Evolutionary conservation across 306 rosid genomes (phyloP), one percentile per base, ranked within the genome.

Genomic region (Quercus rubra): DNA sequence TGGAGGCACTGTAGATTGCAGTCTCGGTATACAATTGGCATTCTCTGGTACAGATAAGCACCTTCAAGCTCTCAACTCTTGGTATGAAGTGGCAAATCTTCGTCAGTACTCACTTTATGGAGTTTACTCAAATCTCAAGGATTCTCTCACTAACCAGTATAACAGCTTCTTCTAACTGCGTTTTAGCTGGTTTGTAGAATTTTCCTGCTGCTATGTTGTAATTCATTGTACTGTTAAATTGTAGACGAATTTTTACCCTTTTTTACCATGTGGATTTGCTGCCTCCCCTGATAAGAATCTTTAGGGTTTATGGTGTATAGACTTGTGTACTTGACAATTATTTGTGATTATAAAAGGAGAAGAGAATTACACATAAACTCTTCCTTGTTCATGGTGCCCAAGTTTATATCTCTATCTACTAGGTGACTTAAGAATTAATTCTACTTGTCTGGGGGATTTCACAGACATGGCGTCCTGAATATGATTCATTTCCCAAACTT

Each of bases 31-130:
- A 83, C 97, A 94, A 49, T 71, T 92, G 87, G 94, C 98, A 2
- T 94, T 94, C 86, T 94, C 98, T 4, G 97, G 98, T 75, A 94
- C 98, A 2, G 98, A 94, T 69, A 91, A 92, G 70, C 93, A 94
- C 82, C 97, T 92, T 62, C 80, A 87, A 7, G 91, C 85, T 70
- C 92, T 94, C 71, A 94, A 94, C 85, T 94, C 98, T n/a, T 94
- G 98, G 98, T 94, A 94, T 75, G 98, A 94, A 86, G 97, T 92
- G 67, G 82, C 86, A 78, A 94, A 88, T 57, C 97, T 94, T 80
- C 90, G 98, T 46, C 98, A 94, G 76, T 92, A 92, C 79, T 94
- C 98, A 8, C 97, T 94, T 71, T 90, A 74, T 30, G 77, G 85
- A 68, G 92, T 92, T 33, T 94, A 92, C 83, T 92, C 97, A 6